Base-by-base conservation (phyloP, 805 yeast species). In the Candida awuae region DNA sequence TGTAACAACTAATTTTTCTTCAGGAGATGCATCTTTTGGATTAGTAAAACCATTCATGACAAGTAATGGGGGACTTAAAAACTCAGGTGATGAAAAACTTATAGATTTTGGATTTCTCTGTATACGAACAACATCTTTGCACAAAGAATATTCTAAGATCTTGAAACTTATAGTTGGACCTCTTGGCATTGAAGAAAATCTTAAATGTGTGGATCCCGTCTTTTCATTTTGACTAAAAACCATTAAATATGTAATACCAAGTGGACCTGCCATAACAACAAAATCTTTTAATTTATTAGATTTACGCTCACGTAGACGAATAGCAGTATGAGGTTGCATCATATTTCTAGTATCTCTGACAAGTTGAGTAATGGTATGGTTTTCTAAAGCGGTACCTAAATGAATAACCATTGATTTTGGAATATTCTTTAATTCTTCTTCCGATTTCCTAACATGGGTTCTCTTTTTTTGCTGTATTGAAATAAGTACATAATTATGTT, bases 261-360 rank as follows among this genome's bases (percentile, higher is more conserved):
- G 67, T 12, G 97, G 97, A 6, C 97, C 97, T 28, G 96, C 84
- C 96, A 92, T 88, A n/a, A 86, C 95, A n/a, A 88, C 74, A 52
- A 83, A 92, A 63, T 90, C 98, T 59, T 83, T 85, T 49, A 92
- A 68, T 55, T 79, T 84, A 61, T 92, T 92, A 29, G 84, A 68
- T 56, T 84, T 85, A 36, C 97, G 70, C 62, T 92, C 98, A 47
- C 80, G 72, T 43, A 92, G 70, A 49, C 77, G 83, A 52, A 86
- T 77, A 10, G 97, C 97, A 3, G 98, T 92, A 54, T 90, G 94
- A 12, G 98, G 98, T 57, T 86, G 92, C 96, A 92, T 87, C 47
- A 87, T 75, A 44, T 74, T 73, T 56, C 98, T 75, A 60, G 88
- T 77, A 60, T 92, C 98, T 43, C 71, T 71, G 16, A 88, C 97